Evolutionary conservation across 2,329 filamentous ascomycete species (phyloP).

Genomic region (Nigrograna mackinnonii): DNA sequence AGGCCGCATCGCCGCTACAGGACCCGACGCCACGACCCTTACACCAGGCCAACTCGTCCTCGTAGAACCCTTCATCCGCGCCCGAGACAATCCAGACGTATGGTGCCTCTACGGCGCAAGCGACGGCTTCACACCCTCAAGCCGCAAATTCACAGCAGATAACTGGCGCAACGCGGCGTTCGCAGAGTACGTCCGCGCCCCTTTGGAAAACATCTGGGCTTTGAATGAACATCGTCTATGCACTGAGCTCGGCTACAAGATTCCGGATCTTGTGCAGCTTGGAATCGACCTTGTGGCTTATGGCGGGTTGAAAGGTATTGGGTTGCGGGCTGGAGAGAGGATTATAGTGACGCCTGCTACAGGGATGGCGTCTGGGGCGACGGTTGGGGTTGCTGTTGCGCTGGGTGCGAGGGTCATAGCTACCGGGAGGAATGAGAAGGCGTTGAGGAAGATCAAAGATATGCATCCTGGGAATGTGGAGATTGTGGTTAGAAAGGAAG

Average conservation of each 20-base stretch:
- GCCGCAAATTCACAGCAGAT: neutral
- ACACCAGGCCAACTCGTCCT: slow-evolving; percentile 40
- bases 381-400: neutral
- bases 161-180: neutral
- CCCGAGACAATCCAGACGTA: slow-evolving; percentile 36
- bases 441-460: too few relatives aligned
- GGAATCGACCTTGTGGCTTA: neutral
- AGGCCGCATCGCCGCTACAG: slow-evolving; percentile 34
- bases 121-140: slow-evolving; percentile 20
- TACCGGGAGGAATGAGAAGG: neutral
- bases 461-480: too few relatives aligned
- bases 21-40: slow-evolving; percentile 36
- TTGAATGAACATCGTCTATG: neutral
- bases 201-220: neutral
- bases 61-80: slow-evolving; percentile 37
- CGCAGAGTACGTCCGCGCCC: neutral
- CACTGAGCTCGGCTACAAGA: neutral
- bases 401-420: neutral
- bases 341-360: neutral
- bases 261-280: neutral
- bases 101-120: slow-evolving; percentile 29
- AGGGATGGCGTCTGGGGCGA: neutral
- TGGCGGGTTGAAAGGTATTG: neutral
- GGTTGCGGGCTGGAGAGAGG: neutral
- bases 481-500: slow-evolving; percentile 40